Evolutionary conservation across 1,139 yeast species (phyloP), one percentile per base, ranked within the genome.

Genomic region (Zygosaccharomyces sapae): DNA sequence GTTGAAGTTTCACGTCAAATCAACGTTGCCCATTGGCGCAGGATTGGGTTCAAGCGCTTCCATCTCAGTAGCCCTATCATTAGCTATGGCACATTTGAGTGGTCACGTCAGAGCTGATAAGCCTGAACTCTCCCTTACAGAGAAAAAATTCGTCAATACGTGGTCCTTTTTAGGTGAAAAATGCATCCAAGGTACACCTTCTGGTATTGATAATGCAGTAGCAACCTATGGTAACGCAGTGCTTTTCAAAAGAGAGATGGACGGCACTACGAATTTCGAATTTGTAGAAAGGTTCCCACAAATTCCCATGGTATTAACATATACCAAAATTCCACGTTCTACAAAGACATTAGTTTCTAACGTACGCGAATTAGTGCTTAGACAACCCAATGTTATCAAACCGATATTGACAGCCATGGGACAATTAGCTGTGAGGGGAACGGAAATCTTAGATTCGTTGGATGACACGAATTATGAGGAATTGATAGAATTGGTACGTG

Each of bases 221-320:
- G 95, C 98, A 3, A 85, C 96, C 0, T 82, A 83, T 56, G 99
- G 99, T 24, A 97, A 97, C 39, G 97, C 97, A 0, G 96, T 92
- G 1, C 74, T 85, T 79, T 92, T 82, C 69, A 92, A 85, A 67
- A 76, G 95, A 45, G 58, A 50, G 41, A 46, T 44, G 33, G 63
- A 63, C 43, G 59, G 57, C 1, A 45, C 59, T 16, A 57, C 61
- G 6, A 52, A 55, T 43, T 53, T 54, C 38, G 55, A 55, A 58
- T 53, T 55, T 33, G 49, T 62, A 4, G 54, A 54, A 13, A 45
- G 80, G 52, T 81, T 90, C 63, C 96, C 97, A 1, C 77, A 85
- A 5, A 68, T 90, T 51, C 79, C 80, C 50, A 71, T 92, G 56
- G 69, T 94, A 24, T 74, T 92, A 46, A 87, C 95, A 7, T 86